Percentiles rank a stretch among this genome's conserved stretches.
Evolutionary conservation across 352 stramenopile genomes (phyloP).

Genomic region (Globisporangium ultimum): DNA sequence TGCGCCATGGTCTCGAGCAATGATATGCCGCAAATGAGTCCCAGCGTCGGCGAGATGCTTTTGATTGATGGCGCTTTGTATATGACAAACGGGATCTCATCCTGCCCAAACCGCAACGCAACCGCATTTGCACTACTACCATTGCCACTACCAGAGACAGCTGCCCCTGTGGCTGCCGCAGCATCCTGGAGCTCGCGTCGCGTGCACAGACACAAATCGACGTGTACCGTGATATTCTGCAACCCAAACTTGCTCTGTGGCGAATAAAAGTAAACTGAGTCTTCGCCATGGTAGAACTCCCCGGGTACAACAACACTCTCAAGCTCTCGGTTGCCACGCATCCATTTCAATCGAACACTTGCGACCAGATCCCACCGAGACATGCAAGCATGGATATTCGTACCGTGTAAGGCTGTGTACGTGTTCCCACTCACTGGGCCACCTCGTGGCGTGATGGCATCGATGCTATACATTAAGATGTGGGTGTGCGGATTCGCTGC

Average conservation of each 20-base stretch:
- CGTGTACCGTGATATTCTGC: conserved; percentile 52
- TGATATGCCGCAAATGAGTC: conserved; percentile 45
- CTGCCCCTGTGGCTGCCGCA: background rate
- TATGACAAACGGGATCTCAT: conserved; percentile 69
- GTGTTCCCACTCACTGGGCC: conserved; percentile 70
- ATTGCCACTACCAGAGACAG: background rate
- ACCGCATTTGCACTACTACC: background rate
- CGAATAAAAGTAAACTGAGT: conserved; percentile 72
- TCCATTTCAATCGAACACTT: conserved; percentile 53
- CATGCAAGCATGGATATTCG: conserved; percentile 59
- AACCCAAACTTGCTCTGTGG: conserved; percentile 75
- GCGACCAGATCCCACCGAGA: conserved; percentile 17
- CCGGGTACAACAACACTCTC: conserved; percentile 50
- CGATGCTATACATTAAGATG: conserved; percentile 55
- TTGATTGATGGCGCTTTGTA: conserved; percentile 66
- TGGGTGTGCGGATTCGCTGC: conserved; percentile 25
- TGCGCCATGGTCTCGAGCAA: conserved; percentile 53
- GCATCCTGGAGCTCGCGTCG: conserved; percentile 7
- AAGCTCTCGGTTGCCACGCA: conserved; percentile 50
- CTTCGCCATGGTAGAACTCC: conserved; percentile 60
- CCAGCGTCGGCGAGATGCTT: conserved; percentile 30
- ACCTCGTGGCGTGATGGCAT: conserved; percentile 43
- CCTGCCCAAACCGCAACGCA: conserved; percentile 36
- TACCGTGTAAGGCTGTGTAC: conserved; percentile 55
- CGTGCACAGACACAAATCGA: conserved; percentile 43